phyloP scores from a whole-genome alignment of 169 alveolate species.

The Plasmodium gallinaceum region DNA sequence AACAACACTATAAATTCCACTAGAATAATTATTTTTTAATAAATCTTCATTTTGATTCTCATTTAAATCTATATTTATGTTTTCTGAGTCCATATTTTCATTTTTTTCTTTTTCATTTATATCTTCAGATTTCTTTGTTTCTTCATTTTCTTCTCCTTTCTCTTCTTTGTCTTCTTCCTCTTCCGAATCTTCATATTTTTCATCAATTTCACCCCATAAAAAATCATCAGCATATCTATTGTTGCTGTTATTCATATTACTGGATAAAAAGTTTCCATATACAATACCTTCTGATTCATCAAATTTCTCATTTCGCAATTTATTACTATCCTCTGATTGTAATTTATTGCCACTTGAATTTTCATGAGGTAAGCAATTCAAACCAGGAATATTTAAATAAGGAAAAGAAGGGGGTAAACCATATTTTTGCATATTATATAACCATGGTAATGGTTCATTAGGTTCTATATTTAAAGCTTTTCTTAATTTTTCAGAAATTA shows the following conservation, averaged over 20 bases:
- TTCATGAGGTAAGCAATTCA: slow-evolving; percentile 93
- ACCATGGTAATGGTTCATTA: slow-evolving; percentile 97
- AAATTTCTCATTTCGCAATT: slow-evolving; percentile 83
- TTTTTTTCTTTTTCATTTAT: slow-evolving; percentile 44
- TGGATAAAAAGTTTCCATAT: slow-evolving; percentile 80
- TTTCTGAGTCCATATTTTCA: slow-evolving; percentile 13
- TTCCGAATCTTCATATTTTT: slow-evolving; percentile 70
- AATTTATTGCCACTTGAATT: not conserved
- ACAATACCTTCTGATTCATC: slow-evolving; percentile 85
- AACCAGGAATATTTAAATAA: slow-evolving; percentile 96
- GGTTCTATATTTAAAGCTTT: slow-evolving; percentile 97
- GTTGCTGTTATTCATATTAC: slow-evolving; percentile 51
- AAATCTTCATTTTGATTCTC: slow-evolving; percentile 29
- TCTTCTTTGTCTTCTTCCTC: slow-evolving; percentile 38
- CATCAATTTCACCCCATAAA: slow-evolving; percentile 78
- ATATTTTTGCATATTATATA: slow-evolving; percentile 96
- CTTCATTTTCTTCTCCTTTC: slow-evolving; percentile 60
- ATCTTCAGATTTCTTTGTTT: slow-evolving; percentile 24
- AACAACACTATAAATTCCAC: slow-evolving; percentile 65
- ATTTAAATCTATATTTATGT: slow-evolving; percentile 27
- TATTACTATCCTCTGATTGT: not conserved
- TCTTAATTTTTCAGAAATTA: slow-evolving; percentile 93
- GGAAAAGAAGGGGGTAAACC: slow-evolving; percentile 99
- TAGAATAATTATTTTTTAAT: slow-evolving; percentile 28
- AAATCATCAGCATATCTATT: slow-evolving; percentile 81